These are phyloP conservation scores for Pichia cephalocereana DNA, from an alignment of 805 yeast genomes.

Conservation along the genomic window DNA sequence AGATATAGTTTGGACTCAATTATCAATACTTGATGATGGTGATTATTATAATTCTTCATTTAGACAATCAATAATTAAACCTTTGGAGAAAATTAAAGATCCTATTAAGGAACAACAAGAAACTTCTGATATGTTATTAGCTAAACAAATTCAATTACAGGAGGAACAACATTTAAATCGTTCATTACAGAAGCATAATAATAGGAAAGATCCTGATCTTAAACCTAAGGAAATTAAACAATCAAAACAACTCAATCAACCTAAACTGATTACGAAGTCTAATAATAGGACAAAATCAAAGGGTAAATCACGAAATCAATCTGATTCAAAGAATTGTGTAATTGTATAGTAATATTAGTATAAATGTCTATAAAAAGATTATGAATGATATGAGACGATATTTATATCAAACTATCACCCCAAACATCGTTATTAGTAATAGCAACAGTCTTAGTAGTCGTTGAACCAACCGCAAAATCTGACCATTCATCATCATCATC, in stretches of 20 bases:
- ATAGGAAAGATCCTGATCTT: not conserved
- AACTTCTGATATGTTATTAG: slow-evolving; percentile 18
- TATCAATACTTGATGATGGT: slow-evolving; percentile 59
- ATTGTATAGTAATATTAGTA: too few relatives aligned
- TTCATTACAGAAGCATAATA: slow-evolving; percentile 13
- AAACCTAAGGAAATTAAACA: too few relatives aligned
- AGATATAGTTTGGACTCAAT: slow-evolving; percentile 74
- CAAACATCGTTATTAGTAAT: not conserved
- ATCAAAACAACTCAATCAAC: too few relatives aligned
- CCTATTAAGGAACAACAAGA: slow-evolving; percentile 1
- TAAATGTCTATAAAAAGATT: too few relatives aligned
- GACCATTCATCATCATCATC: slow-evolving; percentile 11
- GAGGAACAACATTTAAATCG: slow-evolving; percentile 26
- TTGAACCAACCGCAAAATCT: slow-evolving; percentile 7
- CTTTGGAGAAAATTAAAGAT: not conserved
- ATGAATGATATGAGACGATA: too few relatives aligned
- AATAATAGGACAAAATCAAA: too few relatives aligned
- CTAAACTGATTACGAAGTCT: too few relatives aligned
- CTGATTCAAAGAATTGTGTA: too few relatives aligned
- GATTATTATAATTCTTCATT: slow-evolving; percentile 37
- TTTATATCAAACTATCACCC: slow-evolving; percentile 9
- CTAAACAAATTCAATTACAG: slow-evolving; percentile 24
- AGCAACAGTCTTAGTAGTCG: slow-evolving; percentile 1
- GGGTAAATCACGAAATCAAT: too few relatives aligned
- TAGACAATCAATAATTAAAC: not conserved